These are phyloP conservation scores for Penicillium desertorum DNA, from an alignment of 495 filamentous ascomycete species.

Conservation along the genomic window DNA sequence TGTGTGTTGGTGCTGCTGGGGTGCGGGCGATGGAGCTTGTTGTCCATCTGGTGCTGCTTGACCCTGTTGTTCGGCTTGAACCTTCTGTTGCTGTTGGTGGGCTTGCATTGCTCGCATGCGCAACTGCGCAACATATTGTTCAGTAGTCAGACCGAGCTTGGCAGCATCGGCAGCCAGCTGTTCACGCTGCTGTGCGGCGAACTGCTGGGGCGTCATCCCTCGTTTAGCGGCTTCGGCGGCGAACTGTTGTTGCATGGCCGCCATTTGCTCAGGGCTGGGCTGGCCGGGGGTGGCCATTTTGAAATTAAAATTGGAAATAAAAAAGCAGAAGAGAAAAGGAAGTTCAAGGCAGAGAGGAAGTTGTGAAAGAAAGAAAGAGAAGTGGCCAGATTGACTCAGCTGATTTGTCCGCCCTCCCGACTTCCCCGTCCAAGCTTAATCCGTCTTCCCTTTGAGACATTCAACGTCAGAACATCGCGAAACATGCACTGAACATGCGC, in stretches of 20 bases:
- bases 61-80: conserved; percentile 30
- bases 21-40: conserved; percentile 38
- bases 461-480: background rate
- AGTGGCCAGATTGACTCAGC: conserved; percentile 44
- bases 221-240: conserved; percentile 70
- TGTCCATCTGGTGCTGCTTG: conserved; percentile 47
- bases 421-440: conserved; percentile 1
- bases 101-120: conserved; percentile 61
- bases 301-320: conserved; percentile 13
- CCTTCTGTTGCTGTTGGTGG: conserved; percentile 47
- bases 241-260: conserved; percentile 78
- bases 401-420: conserved; percentile 23
- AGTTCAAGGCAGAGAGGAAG: conserved; percentile 4
- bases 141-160: conserved; percentile 60
- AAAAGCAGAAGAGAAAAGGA: conserved; percentile 7
- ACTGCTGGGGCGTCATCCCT: conserved; percentile 74
- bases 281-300: conserved; percentile 57
- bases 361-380: conserved; percentile 20
- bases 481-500: conserved; percentile 8
- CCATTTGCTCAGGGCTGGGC: conserved; percentile 83
- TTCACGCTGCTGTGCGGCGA: conserved; percentile 59
- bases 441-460: background rate
- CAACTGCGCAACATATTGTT: conserved; percentile 64
- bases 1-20: conserved; percentile 29
- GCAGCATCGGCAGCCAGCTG: conserved; percentile 61